phyloP scores from a whole-genome alignment of 768 basidiomycete genomes.

The Boletus patriciae region DNA sequence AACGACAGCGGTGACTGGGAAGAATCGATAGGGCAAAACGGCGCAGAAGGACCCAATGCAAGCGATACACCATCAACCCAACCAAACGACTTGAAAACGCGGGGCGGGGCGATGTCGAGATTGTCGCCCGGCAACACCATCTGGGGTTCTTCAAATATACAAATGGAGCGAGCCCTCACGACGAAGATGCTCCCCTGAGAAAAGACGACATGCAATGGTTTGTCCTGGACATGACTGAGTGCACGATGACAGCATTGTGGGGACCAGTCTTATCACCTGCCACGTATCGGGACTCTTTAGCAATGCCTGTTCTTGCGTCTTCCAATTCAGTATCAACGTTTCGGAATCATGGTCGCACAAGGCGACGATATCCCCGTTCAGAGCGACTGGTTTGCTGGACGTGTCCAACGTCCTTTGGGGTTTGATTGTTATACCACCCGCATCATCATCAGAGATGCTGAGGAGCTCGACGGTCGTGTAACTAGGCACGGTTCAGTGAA shows the following conservation, averaged over 20 bases:
- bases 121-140: constrained; percentile 28
- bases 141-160: constrained; percentile 51
- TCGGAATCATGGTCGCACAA: constrained; percentile 52
- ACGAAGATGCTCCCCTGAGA: constrained; percentile 50
- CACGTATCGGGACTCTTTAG: constrained; percentile 40
- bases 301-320: constrained; percentile 44
- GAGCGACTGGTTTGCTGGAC: constrained; percentile 44
- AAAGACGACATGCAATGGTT: constrained; percentile 54
- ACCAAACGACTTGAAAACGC: constrained; percentile 54
- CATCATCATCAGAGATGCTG: constrained; percentile 12
- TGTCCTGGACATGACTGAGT: constrained; percentile 39
- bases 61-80: constrained; percentile 66
- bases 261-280: constrained; percentile 26
- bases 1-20: constrained; percentile 40
- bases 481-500: constrained; percentile 21
- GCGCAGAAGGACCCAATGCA: constrained; percentile 13
- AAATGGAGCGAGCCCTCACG: constrained; percentile 57
- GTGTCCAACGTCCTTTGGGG: constrained; percentile 39
- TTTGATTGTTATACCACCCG: constrained; percentile 27
- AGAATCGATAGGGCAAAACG: not conserved
- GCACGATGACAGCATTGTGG: not conserved
- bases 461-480: constrained; percentile 32
- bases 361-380: constrained; percentile 54
- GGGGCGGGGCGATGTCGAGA: constrained; percentile 28
- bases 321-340: constrained; percentile 60